Evolutionary conservation across 495 filamentous ascomycete species (phyloP).

Genomic region (Aspergillus kassunensis): DNA sequence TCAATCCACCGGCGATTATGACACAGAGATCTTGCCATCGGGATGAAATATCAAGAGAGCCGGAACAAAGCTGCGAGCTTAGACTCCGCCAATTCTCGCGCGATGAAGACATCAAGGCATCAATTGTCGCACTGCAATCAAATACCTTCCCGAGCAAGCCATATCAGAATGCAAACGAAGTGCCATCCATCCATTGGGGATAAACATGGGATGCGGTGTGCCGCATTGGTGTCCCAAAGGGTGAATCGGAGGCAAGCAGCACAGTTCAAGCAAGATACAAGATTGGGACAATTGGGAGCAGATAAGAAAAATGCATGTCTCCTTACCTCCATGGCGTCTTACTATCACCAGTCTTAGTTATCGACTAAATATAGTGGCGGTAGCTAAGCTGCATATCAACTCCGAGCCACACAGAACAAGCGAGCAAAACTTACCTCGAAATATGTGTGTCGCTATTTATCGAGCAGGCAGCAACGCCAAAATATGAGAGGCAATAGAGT

Average conservation of each 20-base stretch:
- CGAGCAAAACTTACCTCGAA: background rate
- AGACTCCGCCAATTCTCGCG: background rate
- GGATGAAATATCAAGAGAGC: background rate
- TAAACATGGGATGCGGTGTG: background rate
- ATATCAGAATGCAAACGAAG: background rate
- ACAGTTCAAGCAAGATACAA: background rate
- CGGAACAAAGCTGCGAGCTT: background rate
- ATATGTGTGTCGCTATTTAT: slow-evolving; percentile 2
- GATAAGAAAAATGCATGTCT: slow-evolving; percentile 1
- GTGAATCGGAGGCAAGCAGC: background rate
- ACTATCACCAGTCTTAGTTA: background rate
- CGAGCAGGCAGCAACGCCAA: background rate
- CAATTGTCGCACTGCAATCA: background rate
- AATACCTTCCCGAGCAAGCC: background rate
- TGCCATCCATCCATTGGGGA: background rate
- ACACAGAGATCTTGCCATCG: background rate
- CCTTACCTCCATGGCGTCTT: slow-evolving; percentile 16
- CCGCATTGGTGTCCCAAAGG: background rate
- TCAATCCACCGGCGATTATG: slow-evolving; percentile 5
- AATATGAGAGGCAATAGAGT: background rate
- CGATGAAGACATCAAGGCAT: background rate
- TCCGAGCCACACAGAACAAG: background rate
- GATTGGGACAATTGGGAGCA: background rate
- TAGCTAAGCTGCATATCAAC: background rate
- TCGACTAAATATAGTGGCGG: background rate